Conservation (phyloP, 306 rosid genomes). For the Canavalia gladiata region DNA sequence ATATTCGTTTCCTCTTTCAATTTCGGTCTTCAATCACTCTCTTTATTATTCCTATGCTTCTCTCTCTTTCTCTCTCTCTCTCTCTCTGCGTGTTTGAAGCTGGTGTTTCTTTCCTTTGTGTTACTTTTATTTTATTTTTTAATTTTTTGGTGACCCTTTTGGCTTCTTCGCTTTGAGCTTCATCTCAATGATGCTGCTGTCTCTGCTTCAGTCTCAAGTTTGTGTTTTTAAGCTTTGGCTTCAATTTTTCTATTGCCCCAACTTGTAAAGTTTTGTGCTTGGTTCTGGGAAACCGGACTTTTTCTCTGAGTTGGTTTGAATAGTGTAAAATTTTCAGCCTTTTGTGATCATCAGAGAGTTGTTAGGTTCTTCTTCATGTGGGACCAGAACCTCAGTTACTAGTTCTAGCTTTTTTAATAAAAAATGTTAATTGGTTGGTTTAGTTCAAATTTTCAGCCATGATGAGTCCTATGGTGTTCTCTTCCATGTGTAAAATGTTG, state of each 20-base stretch:
- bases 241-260: conserved; percentile 2
- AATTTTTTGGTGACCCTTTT: conserved; percentile 42
- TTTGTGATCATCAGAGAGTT: conserved; percentile 24
- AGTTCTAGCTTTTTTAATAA: background rate
- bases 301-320: background rate
- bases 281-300: conserved; percentile 20
- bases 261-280: conserved; percentile 39
- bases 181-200: conserved; percentile 23
- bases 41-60: background rate
- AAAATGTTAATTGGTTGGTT: conserved; percentile 16
- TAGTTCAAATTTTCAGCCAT: conserved; percentile 28
- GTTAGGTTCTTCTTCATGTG: conserved; percentile 19
- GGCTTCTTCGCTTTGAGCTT: conserved; percentile 15
- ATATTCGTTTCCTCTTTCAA: background rate
- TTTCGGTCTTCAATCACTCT: conserved; percentile 7
- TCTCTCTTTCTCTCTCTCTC: conserved; percentile 12
- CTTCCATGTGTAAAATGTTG: background rate
- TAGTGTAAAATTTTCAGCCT: conserved; percentile 18
- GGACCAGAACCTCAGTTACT: conserved; percentile 33
- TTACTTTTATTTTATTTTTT: background rate
- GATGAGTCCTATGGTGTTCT: conserved; percentile 7
- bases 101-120: conserved; percentile 4
- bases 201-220: conserved; percentile 39
- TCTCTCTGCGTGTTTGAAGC: conserved; percentile 15
- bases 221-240: conserved; percentile 28